Evolutionary conservation across 2,329 filamentous ascomycete species (phyloP).

Genomic region (Dothidotthia symphoricarpi): DNA sequence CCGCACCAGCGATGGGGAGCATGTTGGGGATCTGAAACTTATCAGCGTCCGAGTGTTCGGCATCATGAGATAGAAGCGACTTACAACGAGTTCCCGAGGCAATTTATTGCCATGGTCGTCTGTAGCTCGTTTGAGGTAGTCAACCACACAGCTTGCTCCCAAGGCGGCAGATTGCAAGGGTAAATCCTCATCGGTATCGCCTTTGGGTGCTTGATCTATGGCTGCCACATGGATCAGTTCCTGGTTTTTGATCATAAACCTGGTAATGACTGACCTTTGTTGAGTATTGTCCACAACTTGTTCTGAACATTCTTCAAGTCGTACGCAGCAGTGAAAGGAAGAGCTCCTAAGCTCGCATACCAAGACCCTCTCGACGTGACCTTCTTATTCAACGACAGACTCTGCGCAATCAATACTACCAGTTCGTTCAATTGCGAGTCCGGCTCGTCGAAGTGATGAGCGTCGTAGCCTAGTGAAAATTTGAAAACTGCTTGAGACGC

Average conservation of each 20-base stretch:
- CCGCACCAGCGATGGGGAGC: slow-evolving; percentile 54
- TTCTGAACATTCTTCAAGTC: slow-evolving; percentile 1
- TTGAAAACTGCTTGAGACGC: slow-evolving; percentile 11
- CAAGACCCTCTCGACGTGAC: slow-evolving; percentile 10
- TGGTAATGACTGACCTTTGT: too few species aligned
- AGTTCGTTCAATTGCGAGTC: slow-evolving; percentile 9
- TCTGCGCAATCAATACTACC: slow-evolving; percentile 10
- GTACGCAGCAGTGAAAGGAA: slow-evolving; percentile 9
- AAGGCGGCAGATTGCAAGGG: too few species aligned
- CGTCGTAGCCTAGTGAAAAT: slow-evolving; percentile 11
- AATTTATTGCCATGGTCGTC: slow-evolving; percentile 57
- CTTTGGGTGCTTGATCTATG: too few species aligned
- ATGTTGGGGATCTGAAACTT: slow-evolving; percentile 41
- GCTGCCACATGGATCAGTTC: neutral
- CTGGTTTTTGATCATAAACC: too few species aligned
- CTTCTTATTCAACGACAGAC: slow-evolving; percentile 13
- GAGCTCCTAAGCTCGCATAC: slow-evolving; percentile 13
- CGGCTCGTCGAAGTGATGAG: slow-evolving; percentile 10
- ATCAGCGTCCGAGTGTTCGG: too few species aligned
- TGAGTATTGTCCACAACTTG: too few species aligned
- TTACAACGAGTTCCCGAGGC: too few species aligned
- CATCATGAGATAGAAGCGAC: slow-evolving; percentile 19
- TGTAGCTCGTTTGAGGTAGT: slow-evolving; percentile 55
- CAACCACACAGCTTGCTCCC: too few species aligned
- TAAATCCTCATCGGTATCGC: too few species aligned